These are phyloP conservation scores for Psilocybe tampanensis DNA, from an alignment of 768 basidiomycete species.

Conservation along the genomic window DNA sequence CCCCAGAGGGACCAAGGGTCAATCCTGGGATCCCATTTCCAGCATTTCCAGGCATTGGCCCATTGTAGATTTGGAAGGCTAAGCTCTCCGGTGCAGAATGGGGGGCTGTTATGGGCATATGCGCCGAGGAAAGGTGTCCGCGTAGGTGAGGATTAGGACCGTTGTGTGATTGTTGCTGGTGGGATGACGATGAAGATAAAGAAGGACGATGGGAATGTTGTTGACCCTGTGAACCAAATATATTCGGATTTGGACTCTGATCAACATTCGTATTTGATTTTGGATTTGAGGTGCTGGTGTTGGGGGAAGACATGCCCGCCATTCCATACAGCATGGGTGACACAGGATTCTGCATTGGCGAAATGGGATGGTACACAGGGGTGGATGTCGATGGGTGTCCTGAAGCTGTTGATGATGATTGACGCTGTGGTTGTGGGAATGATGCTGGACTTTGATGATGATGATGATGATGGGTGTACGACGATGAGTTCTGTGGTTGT, in stretches of 20 bases:
- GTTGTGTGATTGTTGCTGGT: slow-evolving; percentile 2
- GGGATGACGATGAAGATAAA: background rate
- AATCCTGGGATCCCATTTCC: slow-evolving; percentile 16
- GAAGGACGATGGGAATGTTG: background rate
- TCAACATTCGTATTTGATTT: background rate
- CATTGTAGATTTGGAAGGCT: slow-evolving; percentile 49
- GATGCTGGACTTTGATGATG: slow-evolving; percentile 7
- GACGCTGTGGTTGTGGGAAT: slow-evolving; percentile 13
- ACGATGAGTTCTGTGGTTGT: slow-evolving; percentile 10
- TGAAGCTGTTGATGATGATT: background rate
- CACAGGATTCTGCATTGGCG: slow-evolving; percentile 17
- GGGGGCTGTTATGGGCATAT: slow-evolving; percentile 16
- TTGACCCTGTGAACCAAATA: background rate
- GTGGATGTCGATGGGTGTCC: background rate
- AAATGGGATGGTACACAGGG: slow-evolving; percentile 8
- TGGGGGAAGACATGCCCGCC: background rate
- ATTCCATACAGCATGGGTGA: slow-evolving; percentile 17
- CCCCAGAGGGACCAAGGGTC: slow-evolving; percentile 15
- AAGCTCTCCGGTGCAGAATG: slow-evolving; percentile 75
- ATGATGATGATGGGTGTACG: slow-evolving; percentile 6
- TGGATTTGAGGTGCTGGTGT: slow-evolving; percentile 1
- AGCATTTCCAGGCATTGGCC: slow-evolving; percentile 4
- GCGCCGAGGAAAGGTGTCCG: background rate
- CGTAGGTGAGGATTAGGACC: slow-evolving; percentile 1
- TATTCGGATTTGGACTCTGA: background rate